A percentile compares a stretch with the other conserved stretches of the same genome.
Conservation (phyloP, 1,284 basidiomycete genomes). For the Trametes hirsuta region DNA sequence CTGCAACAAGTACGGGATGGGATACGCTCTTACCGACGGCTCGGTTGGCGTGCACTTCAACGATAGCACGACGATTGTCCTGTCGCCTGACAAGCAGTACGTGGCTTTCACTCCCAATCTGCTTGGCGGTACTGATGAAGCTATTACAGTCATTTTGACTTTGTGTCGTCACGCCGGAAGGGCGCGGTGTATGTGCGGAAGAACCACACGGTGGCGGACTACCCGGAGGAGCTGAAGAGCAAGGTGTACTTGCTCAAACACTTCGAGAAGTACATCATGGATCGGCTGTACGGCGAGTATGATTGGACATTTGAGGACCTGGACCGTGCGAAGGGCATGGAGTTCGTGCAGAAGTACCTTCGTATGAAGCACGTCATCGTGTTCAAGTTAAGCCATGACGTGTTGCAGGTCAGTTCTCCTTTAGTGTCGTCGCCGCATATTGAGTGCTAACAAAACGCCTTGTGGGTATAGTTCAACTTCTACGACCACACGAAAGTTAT, state of each 20-base stretch:
- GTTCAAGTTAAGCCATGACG: slow-evolving; percentile 94
- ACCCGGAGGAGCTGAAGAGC: slow-evolving; percentile 79
- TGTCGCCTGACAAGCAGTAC: slow-evolving; percentile 84
- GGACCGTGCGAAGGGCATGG: slow-evolving; percentile 78
- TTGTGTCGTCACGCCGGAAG: slow-evolving; percentile 66
- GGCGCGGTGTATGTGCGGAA: slow-evolving; percentile 74
- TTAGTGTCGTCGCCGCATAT: neutral
- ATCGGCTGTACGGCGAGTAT: slow-evolving; percentile 80
- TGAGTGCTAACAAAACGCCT: neutral
- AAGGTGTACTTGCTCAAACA: slow-evolving; percentile 92
- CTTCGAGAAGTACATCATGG: slow-evolving; percentile 93
- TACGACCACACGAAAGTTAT: slow-evolving; percentile 97
- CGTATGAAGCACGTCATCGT: slow-evolving; percentile 97
- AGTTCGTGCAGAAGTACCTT: slow-evolving; percentile 94
- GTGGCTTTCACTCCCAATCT: slow-evolving; percentile 33
- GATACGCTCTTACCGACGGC: slow-evolving; percentile 94
- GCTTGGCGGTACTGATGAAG: slow-evolving; percentile 5
- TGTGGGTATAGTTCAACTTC: slow-evolving; percentile 82
- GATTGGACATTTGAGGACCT: slow-evolving; percentile 80
- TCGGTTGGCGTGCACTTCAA: slow-evolving; percentile 96
- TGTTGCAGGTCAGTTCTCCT: slow-evolving; percentile 71
- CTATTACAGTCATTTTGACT: slow-evolving; percentile 77
- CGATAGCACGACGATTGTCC: slow-evolving; percentile 86
- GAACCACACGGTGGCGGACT: slow-evolving; percentile 62
- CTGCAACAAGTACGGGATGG: slow-evolving; percentile 98